Evolutionary conservation across 2,329 filamentous ascomycete species (phyloP).

Genomic region (Aspergillus alliaceus): DNA sequence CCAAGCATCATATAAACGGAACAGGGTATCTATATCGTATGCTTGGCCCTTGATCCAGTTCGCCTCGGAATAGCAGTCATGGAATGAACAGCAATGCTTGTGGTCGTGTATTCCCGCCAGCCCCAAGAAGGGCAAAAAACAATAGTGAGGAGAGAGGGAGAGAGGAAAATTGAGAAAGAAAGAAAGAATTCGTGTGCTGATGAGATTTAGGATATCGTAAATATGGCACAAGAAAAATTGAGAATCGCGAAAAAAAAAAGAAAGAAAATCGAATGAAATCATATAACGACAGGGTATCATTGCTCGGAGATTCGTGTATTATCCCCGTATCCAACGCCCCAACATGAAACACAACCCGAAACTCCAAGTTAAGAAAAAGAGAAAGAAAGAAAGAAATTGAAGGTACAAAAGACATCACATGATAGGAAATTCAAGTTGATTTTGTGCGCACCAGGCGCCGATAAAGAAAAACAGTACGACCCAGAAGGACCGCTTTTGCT

Average conservation of each 20-base stretch:
- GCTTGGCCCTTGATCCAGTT: constrained; percentile 21
- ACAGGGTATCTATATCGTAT: constrained; percentile 31
- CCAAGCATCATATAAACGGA: constrained; percentile 15
- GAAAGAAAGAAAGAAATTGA: constrained; percentile 6
- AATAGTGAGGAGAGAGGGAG: background rate
- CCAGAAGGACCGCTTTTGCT: background rate
- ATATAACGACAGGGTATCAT: constrained; percentile 40
- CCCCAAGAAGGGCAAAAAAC: constrained; percentile 3
- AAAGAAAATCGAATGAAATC: too few species aligned
- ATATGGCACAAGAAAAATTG: constrained; percentile 20
- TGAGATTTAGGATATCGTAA: constrained; percentile 16
- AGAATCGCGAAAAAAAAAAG: constrained; percentile 11
- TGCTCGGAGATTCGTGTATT: constrained; percentile 44
- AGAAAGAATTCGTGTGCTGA: background rate
- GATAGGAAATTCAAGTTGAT: background rate
- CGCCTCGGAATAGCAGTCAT: constrained; percentile 12
- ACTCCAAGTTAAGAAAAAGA: constrained; percentile 9
- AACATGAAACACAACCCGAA: background rate
- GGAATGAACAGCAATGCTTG: constrained; percentile 11
- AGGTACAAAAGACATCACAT: background rate
- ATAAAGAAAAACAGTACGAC: background rate
- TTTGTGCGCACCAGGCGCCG: constrained; percentile 22
- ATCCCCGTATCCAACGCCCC: constrained; percentile 39
- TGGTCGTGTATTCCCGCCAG: constrained; percentile 13
- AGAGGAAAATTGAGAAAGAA: background rate